Conservation (phyloP, 495 filamentous ascomycete genomes). For the Lepidopterella palustris region DNA sequence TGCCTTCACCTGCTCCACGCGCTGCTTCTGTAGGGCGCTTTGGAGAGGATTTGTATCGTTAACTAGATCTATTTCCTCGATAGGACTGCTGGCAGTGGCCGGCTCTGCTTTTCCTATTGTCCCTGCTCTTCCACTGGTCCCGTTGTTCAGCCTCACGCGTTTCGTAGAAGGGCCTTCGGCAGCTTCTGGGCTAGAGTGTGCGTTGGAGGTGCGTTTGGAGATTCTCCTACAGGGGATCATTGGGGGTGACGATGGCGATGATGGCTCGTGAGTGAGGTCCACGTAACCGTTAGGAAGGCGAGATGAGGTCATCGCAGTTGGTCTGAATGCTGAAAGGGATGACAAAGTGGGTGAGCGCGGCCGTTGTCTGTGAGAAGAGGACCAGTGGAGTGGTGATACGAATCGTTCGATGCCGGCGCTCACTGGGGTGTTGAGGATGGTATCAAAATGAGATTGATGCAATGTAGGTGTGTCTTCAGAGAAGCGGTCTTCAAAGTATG, state of each 20-base stretch:
- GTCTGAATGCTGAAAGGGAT: neutral
- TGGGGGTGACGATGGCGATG: conserved; percentile 21
- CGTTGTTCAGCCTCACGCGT: conserved; percentile 34
- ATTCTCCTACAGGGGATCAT: neutral
- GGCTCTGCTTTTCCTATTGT: too few species aligned
- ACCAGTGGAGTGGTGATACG: neutral
- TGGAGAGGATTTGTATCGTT: conserved; percentile 44
- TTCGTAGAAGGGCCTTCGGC: conserved; percentile 25
- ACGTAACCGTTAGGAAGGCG: conserved; percentile 30
- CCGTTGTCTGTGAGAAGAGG: conserved; percentile 2
- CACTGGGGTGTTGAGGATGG: conserved; percentile 22
- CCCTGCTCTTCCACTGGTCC: neutral
- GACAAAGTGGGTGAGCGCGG: neutral
- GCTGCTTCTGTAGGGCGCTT: conserved; percentile 46
- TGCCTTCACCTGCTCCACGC: conserved; percentile 43
- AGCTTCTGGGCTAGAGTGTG: conserved; percentile 2
- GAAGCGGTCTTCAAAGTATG: conserved; percentile 21
- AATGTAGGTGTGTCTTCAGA: conserved; percentile 5
- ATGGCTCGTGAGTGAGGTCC: conserved; percentile 32
- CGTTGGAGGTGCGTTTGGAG: conserved; percentile 8
- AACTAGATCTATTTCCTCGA: conserved; percentile 47
- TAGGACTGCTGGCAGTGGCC: conserved; percentile 10
- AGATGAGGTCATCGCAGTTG: conserved; percentile 2
- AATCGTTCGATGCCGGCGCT: neutral
- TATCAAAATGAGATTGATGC: conserved; percentile 12